Evolutionary conservation across 2,329 filamentous ascomycete genomes (phyloP).

Genomic region (Colletotrichum sp.): DNA sequence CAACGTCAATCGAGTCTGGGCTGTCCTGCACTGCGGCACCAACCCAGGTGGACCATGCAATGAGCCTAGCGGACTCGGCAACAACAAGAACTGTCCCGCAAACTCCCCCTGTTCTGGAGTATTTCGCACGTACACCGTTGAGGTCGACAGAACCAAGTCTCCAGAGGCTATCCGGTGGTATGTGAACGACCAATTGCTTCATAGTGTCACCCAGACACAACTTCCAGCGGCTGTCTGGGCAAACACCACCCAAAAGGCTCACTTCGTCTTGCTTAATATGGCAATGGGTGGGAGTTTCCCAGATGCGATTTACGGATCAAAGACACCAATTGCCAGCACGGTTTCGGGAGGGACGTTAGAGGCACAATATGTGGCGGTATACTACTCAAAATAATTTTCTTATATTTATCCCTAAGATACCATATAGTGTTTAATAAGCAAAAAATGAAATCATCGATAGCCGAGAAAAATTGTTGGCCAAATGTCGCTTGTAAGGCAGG

Average conservation of each 20-base stretch:
- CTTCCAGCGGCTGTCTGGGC: conserved; percentile 34
- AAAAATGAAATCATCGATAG: too few species aligned
- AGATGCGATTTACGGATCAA: conserved; percentile 27
- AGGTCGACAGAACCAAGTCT: conserved; percentile 33
- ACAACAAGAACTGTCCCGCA: neutral
- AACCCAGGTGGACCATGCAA: conserved; percentile 53
- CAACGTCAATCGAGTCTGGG: conserved; percentile 57
- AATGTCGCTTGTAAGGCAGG: too few species aligned
- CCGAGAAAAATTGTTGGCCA: too few species aligned
- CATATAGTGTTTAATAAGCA: neutral
- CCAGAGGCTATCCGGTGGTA: conserved; percentile 55
- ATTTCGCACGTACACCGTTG: conserved; percentile 33
- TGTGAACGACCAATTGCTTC: conserved; percentile 48
- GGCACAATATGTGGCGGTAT: neutral
- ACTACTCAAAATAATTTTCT: neutral
- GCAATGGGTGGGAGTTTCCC: conserved; percentile 44
- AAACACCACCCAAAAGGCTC: conserved; percentile 28
- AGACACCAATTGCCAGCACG: neutral
- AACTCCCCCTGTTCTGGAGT: neutral
- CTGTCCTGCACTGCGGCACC: conserved; percentile 57
- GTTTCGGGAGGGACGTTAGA: neutral
- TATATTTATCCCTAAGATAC: neutral
- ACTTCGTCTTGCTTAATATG: conserved; percentile 43
- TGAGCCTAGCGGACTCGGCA: conserved; percentile 50
- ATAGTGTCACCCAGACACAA: conserved; percentile 39